Conservation (phyloP, 2,329 filamentous ascomycete species). For the Ceratocystis cacaofunesta region DNA sequence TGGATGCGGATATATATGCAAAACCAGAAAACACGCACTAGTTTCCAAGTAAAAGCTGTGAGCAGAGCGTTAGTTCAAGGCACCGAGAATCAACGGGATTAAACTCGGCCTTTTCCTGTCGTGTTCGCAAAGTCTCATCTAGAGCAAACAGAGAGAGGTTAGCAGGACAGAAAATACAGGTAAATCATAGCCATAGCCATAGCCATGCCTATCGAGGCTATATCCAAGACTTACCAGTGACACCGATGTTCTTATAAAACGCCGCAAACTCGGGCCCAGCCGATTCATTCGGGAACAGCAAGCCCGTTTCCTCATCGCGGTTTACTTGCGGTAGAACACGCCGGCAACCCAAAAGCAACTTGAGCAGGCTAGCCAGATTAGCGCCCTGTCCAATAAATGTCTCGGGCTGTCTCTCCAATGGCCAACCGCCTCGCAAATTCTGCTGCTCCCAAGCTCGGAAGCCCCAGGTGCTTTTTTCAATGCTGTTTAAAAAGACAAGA, state of each 20-base stretch:
- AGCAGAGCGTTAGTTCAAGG: slow-evolving; percentile 36
- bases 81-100: slow-evolving; percentile 35
- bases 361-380: slow-evolving; percentile 41
- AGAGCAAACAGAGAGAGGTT: not conserved
- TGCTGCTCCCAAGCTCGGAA: slow-evolving; percentile 55
- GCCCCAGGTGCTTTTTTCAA: slow-evolving; percentile 54
- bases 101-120: slow-evolving; percentile 38
- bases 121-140: slow-evolving; percentile 26
- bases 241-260: slow-evolving; percentile 41
- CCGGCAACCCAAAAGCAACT: slow-evolving; percentile 47
- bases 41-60: slow-evolving; percentile 29
- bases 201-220: no score
- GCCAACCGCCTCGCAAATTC: slow-evolving; percentile 44
- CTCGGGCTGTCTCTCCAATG: slow-evolving; percentile 40
- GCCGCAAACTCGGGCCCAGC: slow-evolving; percentile 31
- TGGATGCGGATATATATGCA: not conserved
- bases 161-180: not conserved
- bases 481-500: slow-evolving; percentile 47
- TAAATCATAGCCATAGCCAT: not conserved
- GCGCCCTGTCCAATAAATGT: slow-evolving; percentile 45
- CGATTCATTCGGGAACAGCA: slow-evolving; percentile 30
- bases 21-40: not conserved
- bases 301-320: slow-evolving; percentile 32
- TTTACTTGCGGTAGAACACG: slow-evolving; percentile 41
- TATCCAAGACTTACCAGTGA: slow-evolving; percentile 37